A percentile compares a stretch with the other conserved stretches of the same genome.
phyloP scores from a whole-genome alignment of 2,329 filamentous ascomycete genomes.

The Paecilomyces dactylethromorphus region DNA sequence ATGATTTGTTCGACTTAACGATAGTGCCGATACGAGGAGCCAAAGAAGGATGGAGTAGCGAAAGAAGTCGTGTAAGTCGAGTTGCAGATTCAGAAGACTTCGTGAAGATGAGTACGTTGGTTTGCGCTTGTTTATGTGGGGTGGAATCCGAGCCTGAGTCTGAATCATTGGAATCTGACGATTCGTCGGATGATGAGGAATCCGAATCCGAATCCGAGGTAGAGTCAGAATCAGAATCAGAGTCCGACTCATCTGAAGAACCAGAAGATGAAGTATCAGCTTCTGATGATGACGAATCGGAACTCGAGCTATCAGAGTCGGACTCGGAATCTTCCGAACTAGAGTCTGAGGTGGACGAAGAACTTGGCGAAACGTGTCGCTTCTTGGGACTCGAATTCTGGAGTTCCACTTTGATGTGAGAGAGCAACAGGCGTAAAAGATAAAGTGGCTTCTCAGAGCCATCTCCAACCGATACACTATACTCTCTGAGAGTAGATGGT shows the following conservation, averaged over 20 bases:
- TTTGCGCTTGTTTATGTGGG: constrained; percentile 11
- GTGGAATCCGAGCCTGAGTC: constrained; percentile 14
- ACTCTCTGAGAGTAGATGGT: constrained; percentile 58
- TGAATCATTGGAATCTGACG: constrained; percentile 22
- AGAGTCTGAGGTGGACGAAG: constrained; percentile 3
- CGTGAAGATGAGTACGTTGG: constrained; percentile 71
- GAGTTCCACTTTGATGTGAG: constrained; percentile 22
- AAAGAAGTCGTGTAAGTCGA: constrained; percentile 75
- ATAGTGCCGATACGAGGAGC: constrained; percentile 59
- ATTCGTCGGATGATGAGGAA: constrained; percentile 12
- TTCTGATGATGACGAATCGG: constrained; percentile 18
- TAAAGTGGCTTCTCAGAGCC: constrained; percentile 73
- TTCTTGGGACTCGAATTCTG: constrained; percentile 3
- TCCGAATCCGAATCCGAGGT: constrained; percentile 16
- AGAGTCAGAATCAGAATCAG: constrained; percentile 18
- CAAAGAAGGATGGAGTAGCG: constrained; percentile 57
- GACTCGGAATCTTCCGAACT: constrained; percentile 26
- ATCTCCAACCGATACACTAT: constrained; percentile 62
- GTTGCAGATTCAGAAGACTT: constrained; percentile 82
- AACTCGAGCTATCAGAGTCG: constrained; percentile 9
- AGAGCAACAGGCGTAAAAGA: constrained; percentile 66
- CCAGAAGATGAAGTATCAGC: constrained; percentile 27
- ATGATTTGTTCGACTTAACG: constrained; percentile 70
- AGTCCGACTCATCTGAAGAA: constrained; percentile 11
- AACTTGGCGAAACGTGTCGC: constrained; percentile 3